Conservation (phyloP, 768 basidiomycete species). For the Lepiota venenata region DNA sequence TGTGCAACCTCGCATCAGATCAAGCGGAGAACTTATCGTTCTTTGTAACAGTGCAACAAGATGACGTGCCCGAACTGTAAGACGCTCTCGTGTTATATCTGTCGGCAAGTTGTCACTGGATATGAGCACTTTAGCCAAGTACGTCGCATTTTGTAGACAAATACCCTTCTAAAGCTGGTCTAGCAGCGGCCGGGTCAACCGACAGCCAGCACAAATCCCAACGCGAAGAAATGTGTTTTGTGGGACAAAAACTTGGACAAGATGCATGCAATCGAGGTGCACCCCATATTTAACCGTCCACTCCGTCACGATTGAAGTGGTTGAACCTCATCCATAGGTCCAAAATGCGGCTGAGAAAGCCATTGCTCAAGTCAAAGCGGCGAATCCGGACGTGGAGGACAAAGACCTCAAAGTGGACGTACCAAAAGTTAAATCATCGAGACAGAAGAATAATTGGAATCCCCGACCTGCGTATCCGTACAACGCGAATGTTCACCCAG, state of each 20-base stretch:
- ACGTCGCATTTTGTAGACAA: constrained; percentile 15
- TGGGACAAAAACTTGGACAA: constrained; percentile 64
- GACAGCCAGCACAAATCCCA: constrained; percentile 19
- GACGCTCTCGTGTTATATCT: constrained; percentile 82
- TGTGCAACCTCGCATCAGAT: constrained; percentile 8
- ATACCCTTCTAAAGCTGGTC: constrained; percentile 6
- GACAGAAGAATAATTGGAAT: neutral
- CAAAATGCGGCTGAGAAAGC: constrained; percentile 65
- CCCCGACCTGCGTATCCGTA: neutral
- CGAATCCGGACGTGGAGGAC: constrained; percentile 57
- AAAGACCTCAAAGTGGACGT: constrained; percentile 63
- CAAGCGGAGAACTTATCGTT: neutral
- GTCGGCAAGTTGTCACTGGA: constrained; percentile 66
- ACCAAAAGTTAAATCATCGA: constrained; percentile 30
- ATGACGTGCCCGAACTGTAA: constrained; percentile 77
- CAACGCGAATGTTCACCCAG: neutral
- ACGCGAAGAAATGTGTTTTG: constrained; percentile 51
- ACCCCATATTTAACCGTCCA: constrained; percentile 3
- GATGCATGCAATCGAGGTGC: constrained; percentile 65
- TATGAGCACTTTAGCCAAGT: constrained; percentile 75
- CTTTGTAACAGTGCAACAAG: constrained; percentile 75
- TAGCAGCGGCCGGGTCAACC: constrained; percentile 15
- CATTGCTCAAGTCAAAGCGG: constrained; percentile 52
- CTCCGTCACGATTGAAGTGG: neutral
- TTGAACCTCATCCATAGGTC: constrained; percentile 40